Base-by-base conservation (phyloP, 1,284 basidiomycete genomes). In the Pisolithus thermaeus region DNA sequence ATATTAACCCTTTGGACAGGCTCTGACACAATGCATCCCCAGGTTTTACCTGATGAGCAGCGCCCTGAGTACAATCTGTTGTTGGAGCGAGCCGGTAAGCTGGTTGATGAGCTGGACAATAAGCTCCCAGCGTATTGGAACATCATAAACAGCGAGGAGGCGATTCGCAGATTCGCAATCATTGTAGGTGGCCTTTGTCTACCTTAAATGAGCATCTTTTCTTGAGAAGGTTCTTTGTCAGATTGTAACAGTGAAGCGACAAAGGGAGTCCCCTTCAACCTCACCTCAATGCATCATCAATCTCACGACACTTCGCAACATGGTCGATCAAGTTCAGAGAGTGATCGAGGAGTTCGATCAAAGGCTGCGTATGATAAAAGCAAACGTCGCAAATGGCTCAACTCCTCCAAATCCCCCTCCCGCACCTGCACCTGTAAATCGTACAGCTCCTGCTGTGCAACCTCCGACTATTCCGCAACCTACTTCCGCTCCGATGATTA, bases 271-370 rank as follows among this genome's bases (percentile, higher is more conserved):
- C 51, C 58, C 80, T 16, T 62, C 73, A 2, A 66, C 67, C 8
- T 61, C 68, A 49, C 78, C 80, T 25, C 77, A 76, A 39, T 84
- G 75, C 57, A 72, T 84, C 37, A 58, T 84, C 18, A 66, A 61
- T 30, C 52, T 79, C 11, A 61, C 71, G 0, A 69, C 63, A 23
- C 66, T 87, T 35, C 73, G 74, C 41, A 62, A 49, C 36, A 79
- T 84, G 75, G 61, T 70, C n/a, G 18, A 39, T 8, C 77, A 82
- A 54, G 59, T 78, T n/a, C 65, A 64, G 25, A 65, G 65, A 28
- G 69, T 74, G 38, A 66, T 66, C 38, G 74, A 77, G 2, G 60
- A 66, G 30, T 77, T 78, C 58, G 62, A 66, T 41, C 52, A 49
- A 25, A 61, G 60, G 30, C 61, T 52, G 49, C 67, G 58, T 20